These are phyloP conservation scores for Citrus sp. DNA, from an alignment of 345 rosid genomes.

Conservation along the genomic window DNA sequence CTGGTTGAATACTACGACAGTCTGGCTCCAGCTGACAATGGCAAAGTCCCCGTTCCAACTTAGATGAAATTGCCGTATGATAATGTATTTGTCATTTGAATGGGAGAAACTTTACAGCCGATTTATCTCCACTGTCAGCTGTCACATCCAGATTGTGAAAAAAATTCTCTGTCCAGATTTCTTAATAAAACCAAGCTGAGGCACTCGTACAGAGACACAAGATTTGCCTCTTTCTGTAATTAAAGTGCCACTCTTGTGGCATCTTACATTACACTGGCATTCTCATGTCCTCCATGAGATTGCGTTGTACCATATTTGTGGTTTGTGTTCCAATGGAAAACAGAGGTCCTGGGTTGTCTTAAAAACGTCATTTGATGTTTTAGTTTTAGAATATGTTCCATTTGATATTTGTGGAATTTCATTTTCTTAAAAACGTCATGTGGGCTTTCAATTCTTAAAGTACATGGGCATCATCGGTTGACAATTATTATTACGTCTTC, in stretches of 20 bases:
- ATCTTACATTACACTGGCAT: background rate
- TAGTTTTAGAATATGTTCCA: background rate
- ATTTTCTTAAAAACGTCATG: too few relatives aligned
- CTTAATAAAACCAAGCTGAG: slow-evolving; percentile 21
- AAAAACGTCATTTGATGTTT: too few relatives aligned
- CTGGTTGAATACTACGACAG: slow-evolving; percentile 86
- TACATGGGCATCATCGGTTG: background rate
- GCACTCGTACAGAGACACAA: slow-evolving; percentile 11
- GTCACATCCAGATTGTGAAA: background rate
- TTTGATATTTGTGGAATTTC: background rate
- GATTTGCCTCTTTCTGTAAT: background rate
- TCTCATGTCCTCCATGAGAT: background rate
- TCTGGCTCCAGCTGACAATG: slow-evolving; percentile 41
- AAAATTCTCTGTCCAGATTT: slow-evolving; percentile 13
- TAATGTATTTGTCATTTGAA: slow-evolving; percentile 13
- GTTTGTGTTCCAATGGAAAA: background rate
- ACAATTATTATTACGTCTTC: background rate
- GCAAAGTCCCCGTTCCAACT: slow-evolving; percentile 32
- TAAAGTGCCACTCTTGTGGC: background rate
- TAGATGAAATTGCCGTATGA: slow-evolving; percentile 30
- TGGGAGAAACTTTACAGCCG: slow-evolving; percentile 18
- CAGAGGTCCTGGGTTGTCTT: background rate
- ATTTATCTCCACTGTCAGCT: slow-evolving; percentile 9
- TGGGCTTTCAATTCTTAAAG: too few relatives aligned
- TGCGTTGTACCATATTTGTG: background rate